Conservation (phyloP, 139 green algal species). For the Volvox reticuliferus region DNA sequence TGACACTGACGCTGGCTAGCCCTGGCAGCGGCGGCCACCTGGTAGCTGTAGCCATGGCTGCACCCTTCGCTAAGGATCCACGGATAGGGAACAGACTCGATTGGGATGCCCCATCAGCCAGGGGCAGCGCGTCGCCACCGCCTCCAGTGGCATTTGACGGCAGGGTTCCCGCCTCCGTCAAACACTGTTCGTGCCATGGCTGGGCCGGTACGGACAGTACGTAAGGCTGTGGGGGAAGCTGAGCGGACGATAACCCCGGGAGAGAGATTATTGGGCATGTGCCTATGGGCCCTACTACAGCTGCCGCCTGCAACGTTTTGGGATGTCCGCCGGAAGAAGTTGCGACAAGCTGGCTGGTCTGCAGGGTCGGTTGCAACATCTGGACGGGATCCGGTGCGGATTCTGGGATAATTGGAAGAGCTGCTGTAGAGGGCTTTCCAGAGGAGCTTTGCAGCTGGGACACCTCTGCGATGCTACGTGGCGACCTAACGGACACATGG, state of each 20-base stretch:
- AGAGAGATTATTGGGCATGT: neutral
- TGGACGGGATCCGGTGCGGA: neutral
- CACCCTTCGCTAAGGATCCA: neutral
- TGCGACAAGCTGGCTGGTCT: neutral
- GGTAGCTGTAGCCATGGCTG: neutral
- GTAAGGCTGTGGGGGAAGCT: neutral
- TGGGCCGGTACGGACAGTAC: neutral
- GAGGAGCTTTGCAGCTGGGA: neutral
- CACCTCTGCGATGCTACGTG: neutral
- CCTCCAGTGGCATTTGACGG: no score
- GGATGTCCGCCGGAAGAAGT: no score
- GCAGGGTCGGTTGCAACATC: neutral
- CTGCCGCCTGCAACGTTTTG: neutral
- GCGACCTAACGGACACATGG: neutral
- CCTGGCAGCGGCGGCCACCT: neutral
- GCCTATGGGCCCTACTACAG: no score
- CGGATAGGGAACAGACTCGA: neutral
- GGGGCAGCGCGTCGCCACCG: neutral
- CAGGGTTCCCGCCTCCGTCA: neutral
- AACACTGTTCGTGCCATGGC: neutral
- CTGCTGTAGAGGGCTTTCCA: neutral
- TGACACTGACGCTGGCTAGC: neutral
- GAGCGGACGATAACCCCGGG: neutral
- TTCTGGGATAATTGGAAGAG: neutral
- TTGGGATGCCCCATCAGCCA: neutral